Evolutionary conservation across 495 filamentous ascomycete species (phyloP).

Genomic region (Trichoderma asperelloides): DNA sequence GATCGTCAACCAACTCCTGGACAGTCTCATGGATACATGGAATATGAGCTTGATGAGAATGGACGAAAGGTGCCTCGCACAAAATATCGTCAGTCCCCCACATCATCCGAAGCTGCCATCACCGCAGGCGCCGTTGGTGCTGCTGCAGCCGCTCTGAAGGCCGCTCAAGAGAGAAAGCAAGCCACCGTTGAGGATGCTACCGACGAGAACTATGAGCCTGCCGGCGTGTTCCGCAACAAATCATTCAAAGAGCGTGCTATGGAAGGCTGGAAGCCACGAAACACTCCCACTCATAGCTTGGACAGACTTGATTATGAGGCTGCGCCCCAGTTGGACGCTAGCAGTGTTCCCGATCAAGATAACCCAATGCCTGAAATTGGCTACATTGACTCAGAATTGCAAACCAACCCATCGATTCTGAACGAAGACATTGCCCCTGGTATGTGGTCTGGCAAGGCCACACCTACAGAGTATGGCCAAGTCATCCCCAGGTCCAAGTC

Average conservation of each 20-base stretch:
- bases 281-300: slow-evolving; percentile 70
- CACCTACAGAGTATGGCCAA: slow-evolving; percentile 32
- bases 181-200: slow-evolving; percentile 22
- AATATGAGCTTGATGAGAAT: slow-evolving; percentile 47
- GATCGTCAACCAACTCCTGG: slow-evolving; percentile 13
- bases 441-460: slow-evolving; percentile 30
- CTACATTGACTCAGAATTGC: slow-evolving; percentile 46
- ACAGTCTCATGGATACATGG: slow-evolving; percentile 20
- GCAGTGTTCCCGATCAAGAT: slow-evolving; percentile 49
- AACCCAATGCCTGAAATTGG: slow-evolving; percentile 63
- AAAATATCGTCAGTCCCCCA: slow-evolving; percentile 34
- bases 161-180: slow-evolving; percentile 29
- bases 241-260: slow-evolving; percentile 50
- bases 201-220: slow-evolving; percentile 19
- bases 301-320: slow-evolving; percentile 54
- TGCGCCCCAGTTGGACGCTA: slow-evolving; percentile 47
- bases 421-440: slow-evolving; percentile 26
- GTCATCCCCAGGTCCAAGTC: slow-evolving; percentile 24
- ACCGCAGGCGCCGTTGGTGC: slow-evolving; percentile 42
- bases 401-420: slow-evolving; percentile 32
- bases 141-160: slow-evolving; percentile 36
- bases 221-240: slow-evolving; percentile 35
- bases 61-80: slow-evolving; percentile 40
- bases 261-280: slow-evolving; percentile 39
- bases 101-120: slow-evolving; percentile 41